Percentiles rank a stretch among this genome's conserved stretches.
phyloP scores from a whole-genome alignment of 345 rosid species.

The Schrenkiella parvula region DNA sequence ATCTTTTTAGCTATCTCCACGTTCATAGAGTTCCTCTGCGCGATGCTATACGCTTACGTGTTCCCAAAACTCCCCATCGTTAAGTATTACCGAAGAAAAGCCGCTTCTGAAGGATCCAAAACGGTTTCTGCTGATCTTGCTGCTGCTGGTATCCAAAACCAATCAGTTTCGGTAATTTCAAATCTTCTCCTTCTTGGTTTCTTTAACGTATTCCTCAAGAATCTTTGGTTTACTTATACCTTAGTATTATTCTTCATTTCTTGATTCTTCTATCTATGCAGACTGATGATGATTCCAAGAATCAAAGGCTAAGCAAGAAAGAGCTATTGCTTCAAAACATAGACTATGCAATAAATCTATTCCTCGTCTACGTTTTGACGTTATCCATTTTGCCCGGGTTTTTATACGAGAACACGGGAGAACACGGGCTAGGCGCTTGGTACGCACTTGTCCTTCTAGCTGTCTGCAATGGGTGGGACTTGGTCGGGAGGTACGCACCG shows the following conservation, averaged over 20 bases:
- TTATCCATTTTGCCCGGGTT: constrained; percentile 85
- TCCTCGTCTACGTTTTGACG: constrained; percentile 62
- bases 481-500: constrained; percentile 65
- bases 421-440: constrained; percentile 61
- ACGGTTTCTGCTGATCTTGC: constrained; percentile 81
- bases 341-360: constrained; percentile 62
- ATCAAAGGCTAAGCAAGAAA: constrained; percentile 48
- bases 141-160: constrained; percentile 66
- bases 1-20: constrained; percentile 63
- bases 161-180: constrained; percentile 8
- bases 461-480: constrained; percentile 62
- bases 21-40: constrained; percentile 56
- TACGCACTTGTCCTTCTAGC: constrained; percentile 69
- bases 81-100: constrained; percentile 68
- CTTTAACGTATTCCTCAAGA: neutral
- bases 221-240: too few species aligned
- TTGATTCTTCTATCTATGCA: constrained; percentile 25
- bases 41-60: constrained; percentile 49
- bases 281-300: constrained; percentile 40
- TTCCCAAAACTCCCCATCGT: constrained; percentile 72
- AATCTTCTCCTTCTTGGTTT: neutral
- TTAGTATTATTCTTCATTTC: too few species aligned
- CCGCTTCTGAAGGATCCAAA: constrained; percentile 78
- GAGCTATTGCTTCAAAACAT: constrained; percentile 51
- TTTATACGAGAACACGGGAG: constrained; percentile 72